Conservation (phyloP, 208 protist species). For the Leishmania guyanensis region DNA sequence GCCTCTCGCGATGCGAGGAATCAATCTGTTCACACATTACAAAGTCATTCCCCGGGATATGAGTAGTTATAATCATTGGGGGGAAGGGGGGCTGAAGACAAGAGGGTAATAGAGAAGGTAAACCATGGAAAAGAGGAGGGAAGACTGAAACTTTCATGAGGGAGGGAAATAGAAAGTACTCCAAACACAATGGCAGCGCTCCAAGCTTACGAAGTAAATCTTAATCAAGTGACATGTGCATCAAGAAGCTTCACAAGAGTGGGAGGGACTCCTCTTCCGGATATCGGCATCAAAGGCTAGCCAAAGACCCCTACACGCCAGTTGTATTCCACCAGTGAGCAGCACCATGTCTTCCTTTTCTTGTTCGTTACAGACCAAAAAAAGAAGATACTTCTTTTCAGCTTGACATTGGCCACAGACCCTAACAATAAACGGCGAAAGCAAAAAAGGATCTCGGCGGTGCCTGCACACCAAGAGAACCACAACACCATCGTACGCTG, state of each 20-base stretch:
- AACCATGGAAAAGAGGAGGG: constrained; percentile 4
- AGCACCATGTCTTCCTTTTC: background rate
- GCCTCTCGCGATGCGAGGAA: background rate
- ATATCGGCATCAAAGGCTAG: background rate
- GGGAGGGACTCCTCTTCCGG: background rate
- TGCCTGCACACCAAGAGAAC: background rate
- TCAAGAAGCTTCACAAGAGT: background rate
- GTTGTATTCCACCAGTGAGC: background rate
- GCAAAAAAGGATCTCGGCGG: constrained; percentile 3
- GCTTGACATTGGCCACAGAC: background rate
- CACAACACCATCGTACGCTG: background rate
- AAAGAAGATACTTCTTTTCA: background rate
- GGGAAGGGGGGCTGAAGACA: background rate
- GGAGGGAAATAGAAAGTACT: background rate
- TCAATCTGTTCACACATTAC: background rate
- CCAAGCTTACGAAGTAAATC: background rate
- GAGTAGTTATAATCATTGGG: background rate
- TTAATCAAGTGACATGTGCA: background rate
- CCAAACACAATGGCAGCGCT: background rate
- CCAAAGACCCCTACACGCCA: background rate
- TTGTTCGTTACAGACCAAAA: background rate
- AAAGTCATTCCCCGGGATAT: background rate
- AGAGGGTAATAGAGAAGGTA: constrained; percentile 2
- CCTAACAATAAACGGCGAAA: constrained; percentile 1
- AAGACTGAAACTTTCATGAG: background rate